These are phyloP conservation scores for Stereum hirsutum DNA, from an alignment of 1,284 basidiomycete species.

Conservation along the genomic window DNA sequence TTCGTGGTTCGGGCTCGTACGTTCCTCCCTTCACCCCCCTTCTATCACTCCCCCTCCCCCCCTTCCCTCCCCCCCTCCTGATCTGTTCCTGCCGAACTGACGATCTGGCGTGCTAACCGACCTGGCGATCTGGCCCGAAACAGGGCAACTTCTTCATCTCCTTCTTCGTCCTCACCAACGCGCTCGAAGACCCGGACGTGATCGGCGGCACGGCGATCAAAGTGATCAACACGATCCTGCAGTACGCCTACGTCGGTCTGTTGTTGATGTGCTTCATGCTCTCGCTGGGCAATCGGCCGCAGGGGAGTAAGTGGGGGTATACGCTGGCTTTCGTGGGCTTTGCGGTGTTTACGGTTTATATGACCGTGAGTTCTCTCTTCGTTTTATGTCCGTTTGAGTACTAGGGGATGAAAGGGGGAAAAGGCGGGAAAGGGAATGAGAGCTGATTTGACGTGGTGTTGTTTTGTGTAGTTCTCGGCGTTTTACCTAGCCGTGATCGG, in stretches of 20 bases:
- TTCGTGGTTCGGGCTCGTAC: slow-evolving; percentile 87
- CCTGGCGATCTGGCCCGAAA: not conserved
- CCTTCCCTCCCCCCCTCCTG: not conserved
- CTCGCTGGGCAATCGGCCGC: slow-evolving; percentile 94
- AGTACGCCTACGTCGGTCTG: slow-evolving; percentile 84
- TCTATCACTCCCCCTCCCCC: not conserved
- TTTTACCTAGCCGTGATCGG: slow-evolving; percentile 78
- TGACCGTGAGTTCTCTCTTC: slow-evolving; percentile 54
- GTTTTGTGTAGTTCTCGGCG: slow-evolving; percentile 49
- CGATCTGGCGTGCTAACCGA: too few species aligned
- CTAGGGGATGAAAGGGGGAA: too few species aligned
- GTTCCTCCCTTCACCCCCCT: slow-evolving; percentile 17
- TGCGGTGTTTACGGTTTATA: slow-evolving; percentile 70
- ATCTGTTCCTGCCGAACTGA: not conserved
- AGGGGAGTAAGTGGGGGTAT: slow-evolving; percentile 77
- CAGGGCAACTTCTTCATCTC: slow-evolving; percentile 94
- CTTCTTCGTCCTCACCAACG: slow-evolving; percentile 89
- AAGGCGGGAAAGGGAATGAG: too few species aligned
- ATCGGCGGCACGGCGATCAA: slow-evolving; percentile 48
- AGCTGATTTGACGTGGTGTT: too few species aligned
- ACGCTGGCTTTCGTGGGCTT: slow-evolving; percentile 19
- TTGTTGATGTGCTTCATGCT: slow-evolving; percentile 89
- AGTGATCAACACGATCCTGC: slow-evolving; percentile 69
- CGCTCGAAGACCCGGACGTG: slow-evolving; percentile 61
- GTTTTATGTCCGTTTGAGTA: slow-evolving; percentile 8